phyloP scores from a whole-genome alignment of 352 stramenopile genomes.

The Saprolegnia parasitica region DNA sequence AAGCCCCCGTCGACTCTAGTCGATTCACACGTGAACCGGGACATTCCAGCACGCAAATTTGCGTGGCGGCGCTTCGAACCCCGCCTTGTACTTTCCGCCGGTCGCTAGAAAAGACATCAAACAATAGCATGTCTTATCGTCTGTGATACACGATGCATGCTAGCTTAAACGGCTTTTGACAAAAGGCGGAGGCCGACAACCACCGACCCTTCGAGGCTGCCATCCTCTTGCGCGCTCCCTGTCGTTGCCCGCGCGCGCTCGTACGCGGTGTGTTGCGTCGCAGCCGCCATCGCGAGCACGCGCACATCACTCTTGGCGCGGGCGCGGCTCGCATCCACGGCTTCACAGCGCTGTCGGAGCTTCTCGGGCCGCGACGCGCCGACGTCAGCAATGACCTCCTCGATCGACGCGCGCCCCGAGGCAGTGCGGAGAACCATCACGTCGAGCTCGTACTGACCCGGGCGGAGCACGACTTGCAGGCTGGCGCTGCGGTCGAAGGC shows the following conservation, averaged over 20 bases:
- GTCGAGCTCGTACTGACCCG: slow-evolving; percentile 34
- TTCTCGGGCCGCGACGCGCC: slow-evolving; percentile 36
- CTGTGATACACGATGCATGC: no score
- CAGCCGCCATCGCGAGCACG: slow-evolving; percentile 1
- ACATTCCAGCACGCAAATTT: no score
- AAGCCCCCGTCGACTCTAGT: no score
- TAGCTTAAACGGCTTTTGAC: no score
- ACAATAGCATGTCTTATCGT: no score
- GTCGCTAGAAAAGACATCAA: no score
- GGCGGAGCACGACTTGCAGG: slow-evolving; percentile 34
- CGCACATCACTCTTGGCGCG: slow-evolving; percentile 25
- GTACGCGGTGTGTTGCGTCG: slow-evolving; percentile 14
- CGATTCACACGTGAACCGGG: no score
- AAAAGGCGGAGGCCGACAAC: no score
- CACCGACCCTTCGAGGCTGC: no score
- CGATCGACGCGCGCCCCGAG: slow-evolving; percentile 28
- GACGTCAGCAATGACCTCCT: slow-evolving; percentile 32
- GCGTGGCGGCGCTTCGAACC: no score
- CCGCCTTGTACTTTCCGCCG: no score
- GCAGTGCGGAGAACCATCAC: slow-evolving; percentile 34
- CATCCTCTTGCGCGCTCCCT: no score
- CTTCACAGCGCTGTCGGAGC: slow-evolving; percentile 36
- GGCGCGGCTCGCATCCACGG: slow-evolving; percentile 36
- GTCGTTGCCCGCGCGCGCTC: slow-evolving; percentile 11
- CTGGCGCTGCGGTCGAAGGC: slow-evolving; percentile 38